phyloP scores from a whole-genome alignment of 1,139 yeast genomes.

The Taphrina wiesneri region DNA sequence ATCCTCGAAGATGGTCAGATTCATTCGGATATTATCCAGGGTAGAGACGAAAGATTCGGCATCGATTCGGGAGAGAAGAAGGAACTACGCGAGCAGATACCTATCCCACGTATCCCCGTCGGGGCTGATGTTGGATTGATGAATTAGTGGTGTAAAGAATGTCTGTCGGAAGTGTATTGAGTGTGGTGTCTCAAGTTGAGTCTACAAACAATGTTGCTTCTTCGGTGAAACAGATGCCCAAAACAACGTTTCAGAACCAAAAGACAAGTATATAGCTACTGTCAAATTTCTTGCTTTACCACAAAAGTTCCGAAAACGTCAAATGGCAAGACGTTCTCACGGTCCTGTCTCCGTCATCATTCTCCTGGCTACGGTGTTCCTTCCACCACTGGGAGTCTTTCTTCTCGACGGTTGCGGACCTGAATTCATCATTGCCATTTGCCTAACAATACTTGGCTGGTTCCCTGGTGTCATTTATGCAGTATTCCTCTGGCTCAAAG shows the following conservation, averaged over 20 bases:
- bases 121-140: constrained; percentile 18
- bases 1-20: constrained; percentile 19
- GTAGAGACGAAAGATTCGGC: constrained; percentile 22
- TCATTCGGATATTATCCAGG: constrained; percentile 11
- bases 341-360: constrained; percentile 18
- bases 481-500: constrained; percentile 34
- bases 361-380: constrained; percentile 12
- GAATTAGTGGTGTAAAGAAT: background rate
- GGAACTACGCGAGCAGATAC: constrained; percentile 24
- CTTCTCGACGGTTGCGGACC: constrained; percentile 40
- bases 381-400: constrained; percentile 39
- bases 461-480: constrained; percentile 37
- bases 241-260: background rate
- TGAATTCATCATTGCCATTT: constrained; percentile 38
- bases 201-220: background rate
- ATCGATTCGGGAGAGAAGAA: constrained; percentile 16
- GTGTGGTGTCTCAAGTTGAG: background rate
- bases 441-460: constrained; percentile 39
- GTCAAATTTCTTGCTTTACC: background rate
- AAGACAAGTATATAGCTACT: background rate
- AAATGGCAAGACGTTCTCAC: background rate
- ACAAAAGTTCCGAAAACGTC: background rate
- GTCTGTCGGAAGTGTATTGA: background rate
- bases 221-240: background rate
- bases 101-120: background rate